Percentiles rank a stretch among this genome's conserved stretches.
These are phyloP conservation scores for Entamoeba moshkovskii DNA, from an alignment of 208 protist genomes.

Conservation along the genomic window DNA sequence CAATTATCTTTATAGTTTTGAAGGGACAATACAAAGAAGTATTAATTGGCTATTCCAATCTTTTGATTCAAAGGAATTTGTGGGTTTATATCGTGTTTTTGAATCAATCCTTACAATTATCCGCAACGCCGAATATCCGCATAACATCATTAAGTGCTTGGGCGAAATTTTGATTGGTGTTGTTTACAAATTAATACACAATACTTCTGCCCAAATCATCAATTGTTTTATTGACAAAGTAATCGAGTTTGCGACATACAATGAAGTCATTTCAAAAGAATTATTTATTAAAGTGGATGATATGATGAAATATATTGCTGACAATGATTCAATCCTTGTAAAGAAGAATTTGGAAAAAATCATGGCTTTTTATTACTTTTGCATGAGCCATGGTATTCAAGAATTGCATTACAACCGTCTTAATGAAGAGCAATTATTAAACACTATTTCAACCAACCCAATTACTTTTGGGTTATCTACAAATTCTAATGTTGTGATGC, in stretches of 20 bases:
- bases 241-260: not conserved
- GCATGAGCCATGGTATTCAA: not conserved
- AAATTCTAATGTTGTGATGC: no score
- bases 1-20: not conserved
- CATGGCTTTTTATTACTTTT: not conserved
- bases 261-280: not conserved
- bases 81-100: not conserved
- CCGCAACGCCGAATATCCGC: not conserved
- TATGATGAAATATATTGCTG: not conserved
- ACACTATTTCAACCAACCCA: no score
- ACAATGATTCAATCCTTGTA: not conserved
- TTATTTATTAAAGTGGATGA: not conserved
- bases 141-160: not conserved
- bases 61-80: not conserved
- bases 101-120: not conserved
- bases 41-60: not conserved
- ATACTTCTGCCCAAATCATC: not conserved
- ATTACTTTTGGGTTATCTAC: no score
- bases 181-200: not conserved
- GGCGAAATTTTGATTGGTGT: not conserved
- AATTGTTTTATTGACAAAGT: not conserved
- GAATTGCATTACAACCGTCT: not conserved
- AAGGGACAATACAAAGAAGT: not conserved
- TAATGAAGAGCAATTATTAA: not conserved
- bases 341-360: not conserved